phyloP scores from a whole-genome alignment of 164 flowering plant genomes.

The Taxillus chinensis region DNA sequence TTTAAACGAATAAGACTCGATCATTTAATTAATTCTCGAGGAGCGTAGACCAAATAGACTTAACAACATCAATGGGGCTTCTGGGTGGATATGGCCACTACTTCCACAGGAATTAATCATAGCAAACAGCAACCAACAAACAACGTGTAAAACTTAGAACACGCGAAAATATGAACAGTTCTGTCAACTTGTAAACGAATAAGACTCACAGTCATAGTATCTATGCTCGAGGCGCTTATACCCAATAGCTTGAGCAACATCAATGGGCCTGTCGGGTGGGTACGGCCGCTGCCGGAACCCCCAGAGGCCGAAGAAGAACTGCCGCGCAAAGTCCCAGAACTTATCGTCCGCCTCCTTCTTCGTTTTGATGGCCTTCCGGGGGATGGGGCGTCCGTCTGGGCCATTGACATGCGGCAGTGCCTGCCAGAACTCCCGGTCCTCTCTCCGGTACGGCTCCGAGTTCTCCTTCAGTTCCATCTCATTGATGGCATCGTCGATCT shows the following conservation, averaged over 20 bases:
- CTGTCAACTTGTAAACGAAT: too few relatives aligned
- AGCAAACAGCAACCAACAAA: too few relatives aligned
- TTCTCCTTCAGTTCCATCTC: conserved; percentile 53
- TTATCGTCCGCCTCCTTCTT: conserved; percentile 52
- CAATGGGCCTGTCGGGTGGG: conserved; percentile 75
- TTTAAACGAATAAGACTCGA: too few relatives aligned
- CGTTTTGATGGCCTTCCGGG: conserved; percentile 63
- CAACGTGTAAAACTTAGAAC: too few relatives aligned
- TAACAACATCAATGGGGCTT: too few relatives aligned
- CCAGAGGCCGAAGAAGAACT: conserved; percentile 93
- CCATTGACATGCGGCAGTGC: conserved; percentile 67
- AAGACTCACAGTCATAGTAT: conserved; percentile 83
- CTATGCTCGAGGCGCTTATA: conserved; percentile 79
- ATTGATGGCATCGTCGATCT: conserved; percentile 47
- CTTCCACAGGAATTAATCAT: too few relatives aligned
- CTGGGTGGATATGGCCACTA: too few relatives aligned
- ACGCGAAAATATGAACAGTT: too few relatives aligned
- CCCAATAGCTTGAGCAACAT: conserved; percentile 90
- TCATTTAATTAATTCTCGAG: too few relatives aligned
- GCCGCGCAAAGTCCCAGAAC: conserved; percentile 85
- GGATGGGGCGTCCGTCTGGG: conserved; percentile 90
- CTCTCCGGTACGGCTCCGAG: conserved; percentile 38
- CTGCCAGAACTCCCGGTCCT: conserved; percentile 62
- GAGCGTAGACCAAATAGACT: too few relatives aligned
- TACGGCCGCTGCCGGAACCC: conserved; percentile 84